Evolutionary conservation across 2,329 filamentous ascomycete species (phyloP), one percentile per base, ranked within the genome.

Genomic region (Aureobasidium namibiae): DNA sequence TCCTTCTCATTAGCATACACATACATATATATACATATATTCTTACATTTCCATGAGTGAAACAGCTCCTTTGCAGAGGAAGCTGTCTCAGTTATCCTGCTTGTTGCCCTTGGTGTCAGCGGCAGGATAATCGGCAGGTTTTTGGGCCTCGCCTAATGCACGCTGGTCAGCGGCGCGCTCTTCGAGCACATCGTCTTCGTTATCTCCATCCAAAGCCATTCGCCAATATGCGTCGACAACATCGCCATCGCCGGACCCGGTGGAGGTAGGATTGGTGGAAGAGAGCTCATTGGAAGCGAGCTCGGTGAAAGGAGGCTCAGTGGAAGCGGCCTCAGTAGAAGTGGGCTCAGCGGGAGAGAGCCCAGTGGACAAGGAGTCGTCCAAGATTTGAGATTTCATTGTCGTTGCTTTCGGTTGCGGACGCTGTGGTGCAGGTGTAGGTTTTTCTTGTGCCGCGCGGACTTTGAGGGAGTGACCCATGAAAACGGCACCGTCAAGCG

Each of bases 141-240:
- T 41, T 16, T 54, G 24, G 13, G 50, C 36, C 9, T 54, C 50
- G 24, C 50, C 50, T 10, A 54, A 39, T n/a, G 23, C 26, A 23
- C 50, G 50, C 26, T 54, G 50, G 18, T 54, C 50, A 36, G 50
- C 50, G 16, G 50, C 50, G 16, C 50, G 50, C 18, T 54, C 36
- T 26, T 54, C 50, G 11, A 54, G 50, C 4, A 42, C 24, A 10
- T 8, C n/a, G 11, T 52, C 34, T 26, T 23, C 24, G 5, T 33
- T 6, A 1, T n/a, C 50, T 34, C 42, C 50, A 4, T 39, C 34
- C 33, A 52, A 11, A 7, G 50, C 50, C 50, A 54, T 54, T 9
- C 50, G 24, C 36, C 36, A 42, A 42, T 54, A 54, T 18, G 18
- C 21, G 24, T 54, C 50, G 10, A 24, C 50, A 21, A 54, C 7